Evolutionary conservation across 495 filamentous ascomycete species (phyloP), one percentile per base, ranked within the genome.

Genomic region (Penicillium macrosclerotiorum): DNA sequence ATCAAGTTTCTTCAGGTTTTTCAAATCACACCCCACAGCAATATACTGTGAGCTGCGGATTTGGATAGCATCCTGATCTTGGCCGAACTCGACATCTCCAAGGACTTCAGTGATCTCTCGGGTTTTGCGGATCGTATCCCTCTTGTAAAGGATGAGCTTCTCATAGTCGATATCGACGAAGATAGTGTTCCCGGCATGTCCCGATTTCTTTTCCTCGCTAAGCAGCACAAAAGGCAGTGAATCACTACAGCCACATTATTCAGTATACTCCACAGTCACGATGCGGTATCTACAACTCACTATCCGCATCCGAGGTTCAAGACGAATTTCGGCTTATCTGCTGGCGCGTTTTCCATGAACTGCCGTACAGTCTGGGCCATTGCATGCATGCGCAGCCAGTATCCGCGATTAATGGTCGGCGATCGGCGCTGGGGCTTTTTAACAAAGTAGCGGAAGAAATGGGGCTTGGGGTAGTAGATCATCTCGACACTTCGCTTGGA

Each of bases 81-180:
- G 46, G 12, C 68, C 47, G 37, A 67, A 67, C 37, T 80, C 52
- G 71, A 78, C 55, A 51, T 74, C 72, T 41, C 65, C 65, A 30
- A 86, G 60, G 1, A 76, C 57, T 4, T 63, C 54, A 16, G 67
- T 65, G 16, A 94, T 73, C 49, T 83, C 77, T 8, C 75, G 64
- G 1, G 81, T 85, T 22, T 72, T 62, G 24, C 73, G 51, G 24
- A 96, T 84, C 11, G 84, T 75, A 13, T 73, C 66, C 47, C 79
- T 75, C 68, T 96, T 97, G 57, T 79, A 82, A 24, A 72, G 53
- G 59, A 96, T 92, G 36, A 96, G 68, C 40, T 88, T 81, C 23
- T 83, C 81, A 56, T 91, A 95, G 60, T 96, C 92, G 25, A 96
- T 82, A 62, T 97, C 90, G 32, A 96, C 74, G 52, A 95, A 96